Evolutionary conservation across 768 basidiomycete species (phyloP).

Genomic region (Termitomyces sp.): DNA sequence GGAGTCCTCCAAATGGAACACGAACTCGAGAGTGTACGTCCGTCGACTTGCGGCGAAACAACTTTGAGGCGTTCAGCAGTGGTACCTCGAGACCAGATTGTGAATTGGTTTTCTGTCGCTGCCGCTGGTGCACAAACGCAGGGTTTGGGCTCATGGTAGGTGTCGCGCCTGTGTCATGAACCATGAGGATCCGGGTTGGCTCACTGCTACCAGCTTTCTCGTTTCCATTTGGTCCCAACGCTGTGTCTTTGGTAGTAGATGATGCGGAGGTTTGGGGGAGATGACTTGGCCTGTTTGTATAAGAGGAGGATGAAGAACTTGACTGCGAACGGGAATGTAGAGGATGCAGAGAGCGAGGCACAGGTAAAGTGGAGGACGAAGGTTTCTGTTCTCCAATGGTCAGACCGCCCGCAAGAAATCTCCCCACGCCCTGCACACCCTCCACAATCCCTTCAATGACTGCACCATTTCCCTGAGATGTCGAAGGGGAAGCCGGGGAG

Average conservation of each 20-base stretch:
- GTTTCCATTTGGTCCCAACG: neutral
- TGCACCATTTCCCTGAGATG: constrained; percentile 26
- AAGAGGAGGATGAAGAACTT: constrained; percentile 13
- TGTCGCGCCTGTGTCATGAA: constrained; percentile 47
- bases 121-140: constrained; percentile 30
- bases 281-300: constrained; percentile 24
- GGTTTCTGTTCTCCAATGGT: constrained; percentile 22
- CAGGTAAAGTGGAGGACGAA: neutral
- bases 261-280: constrained; percentile 45
- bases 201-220: constrained; percentile 19
- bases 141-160: constrained; percentile 48
- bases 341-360: constrained; percentile 4
- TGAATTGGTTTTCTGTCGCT: constrained; percentile 11
- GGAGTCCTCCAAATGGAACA: neutral
- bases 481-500: constrained; percentile 14
- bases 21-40: constrained; percentile 7
- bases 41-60: constrained; percentile 21
- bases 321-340: constrained; percentile 11
- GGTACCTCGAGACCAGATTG: constrained; percentile 1
- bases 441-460: constrained; percentile 62
- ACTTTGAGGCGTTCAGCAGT: constrained; percentile 14
- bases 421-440: constrained; percentile 56
- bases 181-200: constrained; percentile 33
- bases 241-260: constrained; percentile 36
- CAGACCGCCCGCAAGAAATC: constrained; percentile 51